These are phyloP conservation scores for Cyclotella baltica DNA, from an alignment of 108 stramenopile species.

Conservation along the genomic window DNA sequence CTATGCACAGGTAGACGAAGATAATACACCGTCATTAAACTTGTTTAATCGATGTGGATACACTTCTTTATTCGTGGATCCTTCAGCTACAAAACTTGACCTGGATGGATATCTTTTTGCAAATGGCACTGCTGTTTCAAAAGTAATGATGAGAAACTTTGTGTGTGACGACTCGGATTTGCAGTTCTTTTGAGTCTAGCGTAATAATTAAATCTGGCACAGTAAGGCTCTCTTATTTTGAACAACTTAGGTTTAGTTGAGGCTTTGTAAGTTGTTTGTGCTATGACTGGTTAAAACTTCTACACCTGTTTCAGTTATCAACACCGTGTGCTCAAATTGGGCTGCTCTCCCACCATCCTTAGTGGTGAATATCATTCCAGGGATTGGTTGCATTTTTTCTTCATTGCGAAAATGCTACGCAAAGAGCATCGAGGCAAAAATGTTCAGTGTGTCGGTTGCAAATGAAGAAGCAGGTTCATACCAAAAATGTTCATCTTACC, in stretches of 20 bases:
- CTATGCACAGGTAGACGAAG: slow-evolving; percentile 45
- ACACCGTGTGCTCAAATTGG: slow-evolving; percentile 98
- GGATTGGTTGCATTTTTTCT: slow-evolving; percentile 68
- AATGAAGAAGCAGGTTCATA: neutral
- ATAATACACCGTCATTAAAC: slow-evolving; percentile 27
- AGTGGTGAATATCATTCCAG: slow-evolving; percentile 98
- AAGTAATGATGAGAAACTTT: slow-evolving; percentile 42
- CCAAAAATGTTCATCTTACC: slow-evolving; percentile 35
- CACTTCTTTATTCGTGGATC: slow-evolving; percentile 26
- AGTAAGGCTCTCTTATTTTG: neutral
- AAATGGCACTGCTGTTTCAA: slow-evolving; percentile 30
- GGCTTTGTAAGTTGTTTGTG: neutral
- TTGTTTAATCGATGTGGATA: slow-evolving; percentile 40
- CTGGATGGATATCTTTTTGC: slow-evolving; percentile 24
- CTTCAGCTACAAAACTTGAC: slow-evolving; percentile 29
- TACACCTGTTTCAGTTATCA: slow-evolving; percentile 91
- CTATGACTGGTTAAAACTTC: slow-evolving; percentile 89
- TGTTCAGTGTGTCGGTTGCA: slow-evolving; percentile 2
- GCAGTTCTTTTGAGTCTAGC: neutral
- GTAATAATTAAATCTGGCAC: neutral
- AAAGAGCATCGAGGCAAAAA: neutral
- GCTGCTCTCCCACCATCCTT: slow-evolving; percentile 91
- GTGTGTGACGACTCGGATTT: slow-evolving; percentile 6
- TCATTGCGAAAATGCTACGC: slow-evolving; percentile 89
- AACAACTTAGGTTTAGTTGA: neutral